A percentile compares a stretch with the other conserved stretches of the same genome.
Evolutionary conservation across 495 filamentous ascomycete species (phyloP).

Genomic region (Apiosordaria backusii): DNA sequence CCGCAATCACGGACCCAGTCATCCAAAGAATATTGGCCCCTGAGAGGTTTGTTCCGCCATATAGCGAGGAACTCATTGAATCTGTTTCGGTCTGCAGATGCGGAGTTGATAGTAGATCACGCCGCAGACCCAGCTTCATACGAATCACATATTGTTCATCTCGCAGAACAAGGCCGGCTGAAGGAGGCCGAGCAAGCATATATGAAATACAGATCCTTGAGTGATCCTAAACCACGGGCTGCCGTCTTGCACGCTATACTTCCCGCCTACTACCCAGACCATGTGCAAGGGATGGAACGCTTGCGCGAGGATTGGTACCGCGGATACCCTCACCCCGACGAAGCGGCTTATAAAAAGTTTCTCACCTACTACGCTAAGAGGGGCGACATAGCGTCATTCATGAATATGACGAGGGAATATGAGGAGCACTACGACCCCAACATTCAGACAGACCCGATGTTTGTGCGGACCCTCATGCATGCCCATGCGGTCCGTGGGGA

Average conservation of each 20-base stretch:
- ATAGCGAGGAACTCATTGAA: slow-evolving; percentile 20
- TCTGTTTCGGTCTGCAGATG: slow-evolving; percentile 17
- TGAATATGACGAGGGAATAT: slow-evolving; percentile 56
- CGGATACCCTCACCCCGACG: slow-evolving; percentile 36
- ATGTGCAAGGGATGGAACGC: slow-evolving; percentile 44
- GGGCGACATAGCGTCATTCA: slow-evolving; percentile 51
- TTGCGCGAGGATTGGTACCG: slow-evolving; percentile 54
- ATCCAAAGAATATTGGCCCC: slow-evolving; percentile 7
- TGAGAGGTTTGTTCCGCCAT: slow-evolving; percentile 16
- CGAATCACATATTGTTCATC: slow-evolving; percentile 29
- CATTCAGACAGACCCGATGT: slow-evolving; percentile 38
- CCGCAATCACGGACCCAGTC: background rate
- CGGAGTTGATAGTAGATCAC: slow-evolving; percentile 26
- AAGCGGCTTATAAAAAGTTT: slow-evolving; percentile 45
- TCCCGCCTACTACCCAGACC: slow-evolving; percentile 36
- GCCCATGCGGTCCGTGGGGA: slow-evolving; percentile 65
- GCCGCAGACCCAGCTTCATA: slow-evolving; percentile 29
- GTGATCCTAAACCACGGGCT: slow-evolving; percentile 13
- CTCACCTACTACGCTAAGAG: slow-evolving; percentile 50
- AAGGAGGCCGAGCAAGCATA: slow-evolving; percentile 33
- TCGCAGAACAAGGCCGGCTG: slow-evolving; percentile 15
- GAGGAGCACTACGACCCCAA: slow-evolving; percentile 31
- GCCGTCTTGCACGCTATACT: slow-evolving; percentile 21
- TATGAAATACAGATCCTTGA: slow-evolving; percentile 34
- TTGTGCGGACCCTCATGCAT: slow-evolving; percentile 50